phyloP scores from a whole-genome alignment of 805 yeast genomes.

The Metschnikowia drakensbergensis region DNA sequence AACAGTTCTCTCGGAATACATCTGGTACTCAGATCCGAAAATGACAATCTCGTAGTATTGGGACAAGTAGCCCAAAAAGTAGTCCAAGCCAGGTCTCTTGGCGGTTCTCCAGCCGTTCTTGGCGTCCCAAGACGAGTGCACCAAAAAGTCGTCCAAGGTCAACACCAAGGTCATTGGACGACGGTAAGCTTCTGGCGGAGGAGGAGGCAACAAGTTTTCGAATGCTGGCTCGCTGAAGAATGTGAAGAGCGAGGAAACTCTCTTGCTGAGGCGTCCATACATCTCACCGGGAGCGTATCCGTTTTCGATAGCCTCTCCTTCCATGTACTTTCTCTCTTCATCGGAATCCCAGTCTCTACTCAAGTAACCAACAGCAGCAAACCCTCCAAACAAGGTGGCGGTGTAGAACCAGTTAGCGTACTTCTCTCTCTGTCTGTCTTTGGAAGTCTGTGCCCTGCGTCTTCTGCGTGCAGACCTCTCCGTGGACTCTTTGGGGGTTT shows the following conservation, averaged over 20 bases:
- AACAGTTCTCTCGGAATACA: constrained; percentile 79
- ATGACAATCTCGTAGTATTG: constrained; percentile 95
- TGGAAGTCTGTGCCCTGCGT: constrained; percentile 52
- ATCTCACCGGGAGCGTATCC: constrained; percentile 67
- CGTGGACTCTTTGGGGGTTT: constrained; percentile 12
- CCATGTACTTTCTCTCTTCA: constrained; percentile 55
- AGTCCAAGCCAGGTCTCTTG: constrained; percentile 97
- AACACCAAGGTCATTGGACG: constrained; percentile 89
- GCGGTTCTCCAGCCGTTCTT: constrained; percentile 97
- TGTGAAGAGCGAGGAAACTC: constrained; percentile 71
- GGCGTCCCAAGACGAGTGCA: constrained; percentile 90
- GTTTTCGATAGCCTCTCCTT: constrained; percentile 51
- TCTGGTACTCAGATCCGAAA: constrained; percentile 80
- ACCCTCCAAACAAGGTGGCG: constrained; percentile 49
- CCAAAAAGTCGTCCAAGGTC: constrained; percentile 82
- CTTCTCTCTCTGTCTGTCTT: constrained; percentile 78
- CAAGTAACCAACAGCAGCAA: constrained; percentile 59
- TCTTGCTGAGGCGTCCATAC: constrained; percentile 63
- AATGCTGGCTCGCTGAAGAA: constrained; percentile 92
- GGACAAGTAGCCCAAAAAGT: constrained; percentile 89
- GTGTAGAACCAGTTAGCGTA: constrained; percentile 73
- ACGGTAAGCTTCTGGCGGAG: constrained; percentile 85
- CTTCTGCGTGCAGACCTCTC: constrained; percentile 24
- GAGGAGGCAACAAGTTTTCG: constrained; percentile 90
- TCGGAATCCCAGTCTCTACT: constrained; percentile 82